Evolutionary conservation across 345 rosid species (phyloP).

Genomic region (Syzygium aromaticum): DNA sequence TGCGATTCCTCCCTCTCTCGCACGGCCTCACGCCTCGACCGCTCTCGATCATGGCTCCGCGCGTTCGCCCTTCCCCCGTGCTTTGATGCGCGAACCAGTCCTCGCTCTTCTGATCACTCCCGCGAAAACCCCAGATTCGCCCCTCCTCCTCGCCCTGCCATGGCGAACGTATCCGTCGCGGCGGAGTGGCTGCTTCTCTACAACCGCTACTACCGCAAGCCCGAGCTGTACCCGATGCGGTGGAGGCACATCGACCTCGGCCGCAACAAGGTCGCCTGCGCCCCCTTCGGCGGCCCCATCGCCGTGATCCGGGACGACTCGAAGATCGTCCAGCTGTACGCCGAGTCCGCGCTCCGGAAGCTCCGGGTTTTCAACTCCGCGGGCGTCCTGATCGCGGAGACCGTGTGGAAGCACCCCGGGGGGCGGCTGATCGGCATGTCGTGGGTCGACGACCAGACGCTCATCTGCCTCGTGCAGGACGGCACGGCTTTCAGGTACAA

Average conservation of each 20-base stretch:
- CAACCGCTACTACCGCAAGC: conserved; percentile 83
- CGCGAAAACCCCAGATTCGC: neutral
- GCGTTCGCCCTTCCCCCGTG: neutral
- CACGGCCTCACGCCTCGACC: neutral
- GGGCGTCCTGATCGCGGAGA: conserved; percentile 67
- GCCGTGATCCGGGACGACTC: conserved; percentile 97
- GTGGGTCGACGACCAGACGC: conserved; percentile 89
- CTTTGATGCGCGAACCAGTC: neutral
- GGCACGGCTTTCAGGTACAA: conserved; percentile 85
- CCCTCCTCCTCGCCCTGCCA: neutral
- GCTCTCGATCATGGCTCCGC: neutral
- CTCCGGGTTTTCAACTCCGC: conserved; percentile 94
- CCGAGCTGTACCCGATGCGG: conserved; percentile 73
- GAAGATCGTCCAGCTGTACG: conserved; percentile 93
- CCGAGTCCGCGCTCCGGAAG: conserved; percentile 93
- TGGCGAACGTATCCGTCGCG: conserved; percentile 91
- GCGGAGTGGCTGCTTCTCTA: conserved; percentile 97
- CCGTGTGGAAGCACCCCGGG: conserved; percentile 90
- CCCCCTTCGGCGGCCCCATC: conserved; percentile 85
- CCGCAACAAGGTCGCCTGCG: conserved; percentile 93
- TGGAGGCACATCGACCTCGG: conserved; percentile 86
- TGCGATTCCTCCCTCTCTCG: neutral
- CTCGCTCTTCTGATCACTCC: neutral
- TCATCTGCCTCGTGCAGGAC: conserved; percentile 77
- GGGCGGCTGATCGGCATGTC: conserved; percentile 90